A percentile compares a stretch with the other conserved stretches of the same genome.
Evolutionary conservation across 441 rosid genomes (phyloP).

Genomic region (Theobroma grandiflorum): DNA sequence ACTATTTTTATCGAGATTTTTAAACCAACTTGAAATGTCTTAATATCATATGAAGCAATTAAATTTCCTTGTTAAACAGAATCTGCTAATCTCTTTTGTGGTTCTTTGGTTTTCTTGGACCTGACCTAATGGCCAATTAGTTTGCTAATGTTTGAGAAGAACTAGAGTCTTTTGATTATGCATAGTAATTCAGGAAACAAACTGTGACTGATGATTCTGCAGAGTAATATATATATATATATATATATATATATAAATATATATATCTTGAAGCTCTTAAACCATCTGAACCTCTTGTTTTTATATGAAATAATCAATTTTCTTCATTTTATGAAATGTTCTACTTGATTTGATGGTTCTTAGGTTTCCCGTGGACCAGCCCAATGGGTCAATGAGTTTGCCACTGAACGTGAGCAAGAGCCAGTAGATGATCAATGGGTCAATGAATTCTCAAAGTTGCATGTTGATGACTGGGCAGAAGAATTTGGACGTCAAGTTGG

Average conservation of each 20-base stretch:
- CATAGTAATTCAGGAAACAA: not conserved
- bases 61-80: no score
- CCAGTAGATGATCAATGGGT: constrained; percentile 87
- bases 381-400: constrained; percentile 88
- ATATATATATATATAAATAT: no score
- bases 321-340: constrained; percentile 22
- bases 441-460: constrained; percentile 92
- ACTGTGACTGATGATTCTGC: not conserved
- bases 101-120: no score
- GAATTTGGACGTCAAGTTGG: constrained; percentile 82
- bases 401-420: constrained; percentile 63
- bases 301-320: constrained; percentile 8
- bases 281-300: not conserved
- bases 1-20: no score
- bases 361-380: constrained; percentile 73
- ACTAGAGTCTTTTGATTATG: not conserved
- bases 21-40: no score
- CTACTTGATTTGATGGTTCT: constrained; percentile 35
- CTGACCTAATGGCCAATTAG: no score
- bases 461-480: constrained; percentile 90
- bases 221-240: not conserved
- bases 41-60: no score
- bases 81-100: no score
- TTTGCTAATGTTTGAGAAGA: no score
- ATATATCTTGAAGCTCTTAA: not conserved